Percentiles rank a stretch among this genome's conserved stretches.
Evolutionary conservation across 2,329 filamentous ascomycete genomes (phyloP).

Genomic region (Magnaporthiopsis rhizophila): DNA sequence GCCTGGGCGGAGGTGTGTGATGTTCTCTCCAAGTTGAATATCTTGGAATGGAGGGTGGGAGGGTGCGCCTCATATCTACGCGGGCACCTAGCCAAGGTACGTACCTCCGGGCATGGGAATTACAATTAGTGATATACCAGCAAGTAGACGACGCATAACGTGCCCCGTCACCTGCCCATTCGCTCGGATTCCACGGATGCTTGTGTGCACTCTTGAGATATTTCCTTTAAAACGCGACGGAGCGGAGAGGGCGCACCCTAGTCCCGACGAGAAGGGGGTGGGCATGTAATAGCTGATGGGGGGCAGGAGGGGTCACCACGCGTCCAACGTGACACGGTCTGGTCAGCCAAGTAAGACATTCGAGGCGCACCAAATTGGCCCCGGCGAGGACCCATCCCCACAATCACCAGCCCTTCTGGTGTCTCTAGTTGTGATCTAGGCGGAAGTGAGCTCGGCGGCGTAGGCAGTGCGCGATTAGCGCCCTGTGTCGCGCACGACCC

Average conservation of each 20-base stretch:
- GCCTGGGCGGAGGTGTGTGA: constrained; percentile 18
- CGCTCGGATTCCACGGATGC: background rate
- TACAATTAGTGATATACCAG: background rate
- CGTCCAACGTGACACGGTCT: background rate
- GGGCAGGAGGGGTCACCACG: background rate
- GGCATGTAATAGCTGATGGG: background rate
- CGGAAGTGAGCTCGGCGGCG: background rate
- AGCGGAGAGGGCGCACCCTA: background rate
- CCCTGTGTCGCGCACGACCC: background rate
- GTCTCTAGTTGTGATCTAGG: background rate
- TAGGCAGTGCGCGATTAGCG: background rate
- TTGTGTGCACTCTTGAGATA: background rate
- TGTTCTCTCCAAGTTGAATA: constrained; percentile 4
- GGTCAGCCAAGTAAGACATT: background rate
- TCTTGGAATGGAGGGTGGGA: constrained; percentile 1
- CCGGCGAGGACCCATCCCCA: background rate
- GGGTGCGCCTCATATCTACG: background rate
- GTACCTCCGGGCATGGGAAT: background rate
- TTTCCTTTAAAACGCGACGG: background rate
- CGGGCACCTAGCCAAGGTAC: background rate
- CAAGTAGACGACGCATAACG: background rate
- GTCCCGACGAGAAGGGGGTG: background rate
- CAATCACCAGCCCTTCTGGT: background rate
- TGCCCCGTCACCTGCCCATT: background rate
- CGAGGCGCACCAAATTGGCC: background rate